Conservation (phyloP, 176 grass and related monocot genomes). For the Phragmites australis region DNA sequence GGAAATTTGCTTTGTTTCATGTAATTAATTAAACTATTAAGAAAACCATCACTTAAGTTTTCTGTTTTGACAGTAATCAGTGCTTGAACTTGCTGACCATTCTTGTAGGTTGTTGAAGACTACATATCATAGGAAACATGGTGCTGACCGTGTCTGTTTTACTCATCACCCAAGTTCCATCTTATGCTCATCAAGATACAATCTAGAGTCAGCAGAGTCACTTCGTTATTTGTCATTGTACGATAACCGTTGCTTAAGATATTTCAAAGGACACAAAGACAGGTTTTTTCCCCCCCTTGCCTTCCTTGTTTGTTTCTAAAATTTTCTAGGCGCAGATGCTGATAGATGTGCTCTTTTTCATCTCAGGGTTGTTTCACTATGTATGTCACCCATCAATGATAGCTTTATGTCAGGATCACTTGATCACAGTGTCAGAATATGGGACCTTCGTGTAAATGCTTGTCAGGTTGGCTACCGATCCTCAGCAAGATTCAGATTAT, state of each 20-base stretch:
- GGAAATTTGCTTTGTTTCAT: slow-evolving; percentile 22
- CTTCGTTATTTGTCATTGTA: slow-evolving; percentile 90
- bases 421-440: slow-evolving; percentile 95
- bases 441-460: slow-evolving; percentile 99
- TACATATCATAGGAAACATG: slow-evolving; percentile 97
- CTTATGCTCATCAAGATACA: slow-evolving; percentile 90
- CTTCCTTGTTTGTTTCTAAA: slow-evolving; percentile 16
- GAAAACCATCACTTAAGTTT: background rate
- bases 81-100: slow-evolving; percentile 30
- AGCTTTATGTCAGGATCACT: slow-evolving; percentile 98
- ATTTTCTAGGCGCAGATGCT: slow-evolving; percentile 1
- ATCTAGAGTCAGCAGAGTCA: slow-evolving; percentile 72
- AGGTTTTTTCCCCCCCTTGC: slow-evolving; percentile 34
- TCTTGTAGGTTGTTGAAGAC: slow-evolving; percentile 74
- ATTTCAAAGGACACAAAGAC: slow-evolving; percentile 98
- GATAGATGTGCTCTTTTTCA: slow-evolving; percentile 14
- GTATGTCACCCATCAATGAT: slow-evolving; percentile 94
- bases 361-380: slow-evolving; percentile 83
- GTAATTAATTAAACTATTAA: background rate
- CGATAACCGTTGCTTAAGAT: slow-evolving; percentile 95
- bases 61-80: slow-evolving; percentile 9
- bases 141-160: slow-evolving; percentile 85
- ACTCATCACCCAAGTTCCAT: slow-evolving; percentile 95
- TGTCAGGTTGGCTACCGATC: slow-evolving; percentile 72
- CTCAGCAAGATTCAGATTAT: slow-evolving; percentile 21